Evolutionary conservation across 208 protist genomes (phyloP), one percentile per base, ranked within the genome.

Genomic region (Leishmania arabica): DNA sequence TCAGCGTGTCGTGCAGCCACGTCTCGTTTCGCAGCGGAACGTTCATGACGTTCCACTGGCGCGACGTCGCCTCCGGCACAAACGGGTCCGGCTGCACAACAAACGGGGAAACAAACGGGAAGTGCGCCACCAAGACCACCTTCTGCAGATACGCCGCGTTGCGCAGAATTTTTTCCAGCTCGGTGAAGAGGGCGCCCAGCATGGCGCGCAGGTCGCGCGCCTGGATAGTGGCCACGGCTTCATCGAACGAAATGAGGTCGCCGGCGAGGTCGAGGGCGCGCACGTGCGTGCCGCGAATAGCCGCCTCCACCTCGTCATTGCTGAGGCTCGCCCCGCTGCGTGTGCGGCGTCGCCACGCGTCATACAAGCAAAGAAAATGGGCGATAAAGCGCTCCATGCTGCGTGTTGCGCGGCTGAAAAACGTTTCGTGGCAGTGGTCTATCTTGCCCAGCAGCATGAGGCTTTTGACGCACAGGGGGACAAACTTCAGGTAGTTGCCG

Each of bases 101-200:
- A 74, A 89, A 89, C 13, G 77, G 45, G 15, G 89, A 86, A 31
- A 95, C 75, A 84, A 97, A 97, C 3, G 94, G 92, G 80, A 90
- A 97, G 64, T 92, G 87, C 15, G 85, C 76, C 15, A 92, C 86
- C 13, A 93, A 65, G 54, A 96, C 82, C 17, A 94, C 84, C 78
- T 92, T 90, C 54, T 91, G 81, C 70, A 97, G 85, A 79, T 95
- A 96, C 77, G 90, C 89, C 27, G 89, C 91, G 74, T 97, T 97
- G 42, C 94, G 90, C 65, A 97, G 75, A 45, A 96, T 90, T 82
- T 95, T 96, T 68, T 95, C 91, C 15, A 97, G 80, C 84, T 96
- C 91, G 27, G 84, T 82, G 83, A 96, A 94, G 60, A 97, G 86
- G 24, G 89, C 89, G n/a, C 79, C 83, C 19, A 97, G 86, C 82